phyloP scores from a whole-genome alignment of 1,284 basidiomycete species.

The Trichosporon sp. region DNA sequence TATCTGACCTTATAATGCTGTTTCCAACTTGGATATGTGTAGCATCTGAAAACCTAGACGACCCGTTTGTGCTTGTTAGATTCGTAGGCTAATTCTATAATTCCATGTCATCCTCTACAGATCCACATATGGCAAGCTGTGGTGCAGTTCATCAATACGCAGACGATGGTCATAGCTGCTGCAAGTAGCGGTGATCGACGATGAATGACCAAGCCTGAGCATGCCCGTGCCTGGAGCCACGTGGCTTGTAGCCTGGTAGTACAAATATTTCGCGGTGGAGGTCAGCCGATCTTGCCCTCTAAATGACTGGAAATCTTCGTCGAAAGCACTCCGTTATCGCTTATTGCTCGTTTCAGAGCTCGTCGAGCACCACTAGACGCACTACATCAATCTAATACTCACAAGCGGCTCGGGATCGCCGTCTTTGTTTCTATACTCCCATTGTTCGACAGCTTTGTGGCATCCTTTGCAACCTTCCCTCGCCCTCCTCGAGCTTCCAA shows the following conservation, averaged over 20 bases:
- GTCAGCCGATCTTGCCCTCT: neutral
- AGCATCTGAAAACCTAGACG: neutral
- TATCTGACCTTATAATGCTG: neutral
- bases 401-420: neutral
- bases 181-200: too few species aligned
- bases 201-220: too few species aligned
- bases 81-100: neutral
- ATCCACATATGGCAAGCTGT: too few species aligned
- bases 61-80: neutral
- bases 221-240: neutral
- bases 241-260: neutral
- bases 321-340: neutral
- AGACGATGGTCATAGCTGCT: too few species aligned
- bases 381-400: neutral
- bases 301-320: neutral
- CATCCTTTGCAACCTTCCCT: neutral
- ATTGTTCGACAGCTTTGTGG: neutral
- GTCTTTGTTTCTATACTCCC: neutral
- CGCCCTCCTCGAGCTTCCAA: neutral
- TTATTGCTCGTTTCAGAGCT: neutral
- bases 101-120: neutral
- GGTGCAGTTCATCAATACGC: too few species aligned
- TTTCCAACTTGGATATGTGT: neutral
- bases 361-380: neutral
- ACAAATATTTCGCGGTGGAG: slow-evolving; percentile 3